Evolutionary conservation across 2,329 filamentous ascomycete species (phyloP).

Genomic region (Arthrocladium fulminans): DNA sequence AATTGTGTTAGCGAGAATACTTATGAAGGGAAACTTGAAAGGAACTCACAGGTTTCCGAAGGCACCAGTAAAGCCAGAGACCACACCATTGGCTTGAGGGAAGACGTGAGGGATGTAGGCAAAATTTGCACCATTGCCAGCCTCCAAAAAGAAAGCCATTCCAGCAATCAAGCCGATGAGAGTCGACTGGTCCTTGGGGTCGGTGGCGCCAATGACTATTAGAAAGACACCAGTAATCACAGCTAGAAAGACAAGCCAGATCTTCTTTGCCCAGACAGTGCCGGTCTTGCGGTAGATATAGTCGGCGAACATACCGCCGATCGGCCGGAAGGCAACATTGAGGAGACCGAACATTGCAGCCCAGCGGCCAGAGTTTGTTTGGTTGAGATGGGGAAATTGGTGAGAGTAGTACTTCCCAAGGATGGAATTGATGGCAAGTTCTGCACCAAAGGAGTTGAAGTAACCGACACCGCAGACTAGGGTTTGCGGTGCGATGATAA

Average conservation of each 20-base stretch:
- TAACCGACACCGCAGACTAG: constrained; percentile 37
- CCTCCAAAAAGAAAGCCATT: constrained; percentile 74
- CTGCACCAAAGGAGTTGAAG: constrained; percentile 53
- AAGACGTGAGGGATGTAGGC: constrained; percentile 79
- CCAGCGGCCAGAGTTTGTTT: constrained; percentile 48
- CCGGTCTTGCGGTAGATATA: constrained; percentile 44
- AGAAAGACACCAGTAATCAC: constrained; percentile 51
- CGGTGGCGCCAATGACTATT: constrained; percentile 53
- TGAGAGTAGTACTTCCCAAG: constrained; percentile 51
- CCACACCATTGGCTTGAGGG: constrained; percentile 67
- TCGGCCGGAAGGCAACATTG: constrained; percentile 41
- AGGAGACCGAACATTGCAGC: constrained; percentile 48
- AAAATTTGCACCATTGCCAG: constrained; percentile 79
- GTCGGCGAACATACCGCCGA: constrained; percentile 47
- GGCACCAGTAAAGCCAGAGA: constrained; percentile 71
- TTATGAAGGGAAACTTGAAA: not conserved
- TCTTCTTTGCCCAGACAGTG: constrained; percentile 56
- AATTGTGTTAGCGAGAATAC: not conserved
- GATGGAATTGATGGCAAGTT: constrained; percentile 53
- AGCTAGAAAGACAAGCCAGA: constrained; percentile 48
- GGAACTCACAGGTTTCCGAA: constrained; percentile 62
- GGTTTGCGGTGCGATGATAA: constrained; percentile 54
- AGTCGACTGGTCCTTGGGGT: constrained; percentile 53
- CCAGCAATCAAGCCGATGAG: constrained; percentile 71
- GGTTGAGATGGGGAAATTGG: constrained; percentile 47